Base-by-base conservation (phyloP, 306 rosid genomes). In the Luffa aegyptiaca region DNA sequence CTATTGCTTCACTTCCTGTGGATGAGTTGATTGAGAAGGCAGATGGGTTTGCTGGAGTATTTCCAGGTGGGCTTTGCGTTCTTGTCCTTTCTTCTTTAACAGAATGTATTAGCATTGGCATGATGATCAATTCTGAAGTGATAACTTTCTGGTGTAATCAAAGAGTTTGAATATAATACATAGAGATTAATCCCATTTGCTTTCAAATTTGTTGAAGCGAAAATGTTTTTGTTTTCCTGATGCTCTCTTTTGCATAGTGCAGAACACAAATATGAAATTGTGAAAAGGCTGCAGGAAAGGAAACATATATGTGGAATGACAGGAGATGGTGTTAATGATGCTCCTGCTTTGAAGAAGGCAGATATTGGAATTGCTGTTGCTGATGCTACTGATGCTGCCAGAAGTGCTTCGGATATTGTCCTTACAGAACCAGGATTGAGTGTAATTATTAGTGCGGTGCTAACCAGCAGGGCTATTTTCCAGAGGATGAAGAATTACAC, bases 221-320 rank as follows among this genome's bases (percentile, higher is more conserved):
- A 42, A 39, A n/a, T 68, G 52, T 20, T 74, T 74, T 17, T 51
- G 45, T 1, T 74, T 10, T 70, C 17, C 53, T 44, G 9, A 71
- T 46, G 31, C 61, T 72, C 26, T 21, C 52, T 78, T 79, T 82
- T 75, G 46, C 77, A 76, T 80, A 18, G 78, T 78, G 74, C 5
- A 96, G 99, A 96, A 82, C 99, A 96, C 93, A 96, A 96, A 88
- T 96, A 93, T 79, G 99, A 96, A 83, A 93, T 96, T 26, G 99
- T 93, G 46, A 93, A 92, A 88, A 89, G 86, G 90, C 88, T 96
- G 75, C 98, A 96, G 79, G 98, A 96, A 36, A 90, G 90, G 88
- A 93, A 96, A 83, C 99, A 96, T 83, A 96, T 96, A 21, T 96
- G 99, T 88, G 99, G 98, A 81, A 96, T 96, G 99, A 96, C 99